phyloP scores from a whole-genome alignment of 108 stramenopile species.

The Pseudonitzschia multiseries region DNA sequence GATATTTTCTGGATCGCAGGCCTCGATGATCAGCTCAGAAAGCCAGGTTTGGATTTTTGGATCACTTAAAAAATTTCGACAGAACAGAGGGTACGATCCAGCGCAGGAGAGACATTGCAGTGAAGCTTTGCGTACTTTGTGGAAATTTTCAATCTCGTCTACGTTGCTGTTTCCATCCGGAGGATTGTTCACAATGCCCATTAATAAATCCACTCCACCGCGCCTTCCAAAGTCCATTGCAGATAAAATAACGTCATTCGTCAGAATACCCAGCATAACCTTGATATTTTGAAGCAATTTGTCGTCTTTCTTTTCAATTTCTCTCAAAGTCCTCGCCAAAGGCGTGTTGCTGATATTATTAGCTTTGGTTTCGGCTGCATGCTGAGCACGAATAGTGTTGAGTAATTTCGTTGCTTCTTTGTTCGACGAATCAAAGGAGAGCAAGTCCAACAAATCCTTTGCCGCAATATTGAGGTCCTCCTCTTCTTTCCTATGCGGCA shows the following conservation, averaged over 20 bases:
- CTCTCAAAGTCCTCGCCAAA: constrained; percentile 45
- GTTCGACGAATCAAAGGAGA: constrained; percentile 69
- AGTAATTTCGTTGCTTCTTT: constrained; percentile 65
- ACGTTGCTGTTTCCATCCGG: neutral
- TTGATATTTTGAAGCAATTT: constrained; percentile 42
- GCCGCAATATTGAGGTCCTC: constrained; percentile 63
- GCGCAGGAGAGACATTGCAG: constrained; percentile 48
- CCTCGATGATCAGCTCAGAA: constrained; percentile 24
- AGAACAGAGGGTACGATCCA: constrained; percentile 44
- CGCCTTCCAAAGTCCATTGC: constrained; percentile 73
- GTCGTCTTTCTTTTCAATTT: constrained; percentile 35
- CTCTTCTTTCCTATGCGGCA: constrained; percentile 37
- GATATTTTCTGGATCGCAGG: constrained; percentile 22
- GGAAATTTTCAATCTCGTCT: neutral
- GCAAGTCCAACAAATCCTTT: constrained; percentile 61
- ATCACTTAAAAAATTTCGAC: constrained; percentile 30
- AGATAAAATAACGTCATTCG: constrained; percentile 50
- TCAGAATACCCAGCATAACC: constrained; percentile 57
- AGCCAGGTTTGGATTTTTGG: constrained; percentile 45
- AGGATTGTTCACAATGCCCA: constrained; percentile 33
- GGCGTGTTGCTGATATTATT: constrained; percentile 43
- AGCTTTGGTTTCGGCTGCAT: constrained; percentile 39
- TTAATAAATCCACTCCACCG: constrained; percentile 54
- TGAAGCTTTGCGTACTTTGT: constrained; percentile 25
- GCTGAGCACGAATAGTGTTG: constrained; percentile 51